These are phyloP conservation scores for Annona squamosa DNA, from an alignment of 164 flowering plant species.

Conservation along the genomic window DNA sequence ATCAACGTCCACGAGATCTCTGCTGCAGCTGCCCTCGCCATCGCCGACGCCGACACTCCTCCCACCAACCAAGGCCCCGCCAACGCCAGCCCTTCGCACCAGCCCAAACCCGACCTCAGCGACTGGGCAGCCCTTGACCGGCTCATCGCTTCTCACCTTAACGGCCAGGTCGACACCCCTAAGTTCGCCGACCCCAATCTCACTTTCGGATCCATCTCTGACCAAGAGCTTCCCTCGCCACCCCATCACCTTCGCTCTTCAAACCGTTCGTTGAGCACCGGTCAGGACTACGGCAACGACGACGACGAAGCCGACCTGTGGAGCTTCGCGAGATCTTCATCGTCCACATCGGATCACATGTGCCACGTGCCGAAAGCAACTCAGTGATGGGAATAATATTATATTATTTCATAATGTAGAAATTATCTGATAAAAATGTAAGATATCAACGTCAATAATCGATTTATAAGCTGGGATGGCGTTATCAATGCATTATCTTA, in stretches of 20 bases:
- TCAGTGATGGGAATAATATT: not conserved
- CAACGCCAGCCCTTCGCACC: slow-evolving; percentile 1
- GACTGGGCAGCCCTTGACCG: slow-evolving; percentile 64
- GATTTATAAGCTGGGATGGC: slow-evolving; percentile 23
- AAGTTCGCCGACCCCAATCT: slow-evolving; percentile 20
- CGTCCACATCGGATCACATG: slow-evolving; percentile 46
- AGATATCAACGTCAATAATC: slow-evolving; percentile 1
- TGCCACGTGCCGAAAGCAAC: not conserved
- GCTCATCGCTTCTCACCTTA: slow-evolving; percentile 56
- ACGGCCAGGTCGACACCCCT: slow-evolving; percentile 33
- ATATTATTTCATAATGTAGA: slow-evolving; percentile 11
- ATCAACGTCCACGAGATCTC: not conserved
- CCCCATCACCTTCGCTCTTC: not conserved
- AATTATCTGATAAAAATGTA: slow-evolving; percentile 18
- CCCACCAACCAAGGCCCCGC: slow-evolving; percentile 4
- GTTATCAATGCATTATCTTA: slow-evolving; percentile 30
- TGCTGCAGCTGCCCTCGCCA: not conserved
- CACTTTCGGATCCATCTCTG: slow-evolving; percentile 21
- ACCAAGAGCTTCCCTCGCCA: slow-evolving; percentile 1
- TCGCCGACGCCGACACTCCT: slow-evolving; percentile 3
- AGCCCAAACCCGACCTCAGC: slow-evolving; percentile 11
- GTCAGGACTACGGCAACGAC: slow-evolving; percentile 27
- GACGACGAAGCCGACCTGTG: slow-evolving; percentile 47
- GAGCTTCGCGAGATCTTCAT: slow-evolving; percentile 47
- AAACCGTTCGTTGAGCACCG: slow-evolving; percentile 9